These are phyloP conservation scores for Collybia sordida DNA, from an alignment of 768 basidiomycete genomes.

Conservation along the genomic window DNA sequence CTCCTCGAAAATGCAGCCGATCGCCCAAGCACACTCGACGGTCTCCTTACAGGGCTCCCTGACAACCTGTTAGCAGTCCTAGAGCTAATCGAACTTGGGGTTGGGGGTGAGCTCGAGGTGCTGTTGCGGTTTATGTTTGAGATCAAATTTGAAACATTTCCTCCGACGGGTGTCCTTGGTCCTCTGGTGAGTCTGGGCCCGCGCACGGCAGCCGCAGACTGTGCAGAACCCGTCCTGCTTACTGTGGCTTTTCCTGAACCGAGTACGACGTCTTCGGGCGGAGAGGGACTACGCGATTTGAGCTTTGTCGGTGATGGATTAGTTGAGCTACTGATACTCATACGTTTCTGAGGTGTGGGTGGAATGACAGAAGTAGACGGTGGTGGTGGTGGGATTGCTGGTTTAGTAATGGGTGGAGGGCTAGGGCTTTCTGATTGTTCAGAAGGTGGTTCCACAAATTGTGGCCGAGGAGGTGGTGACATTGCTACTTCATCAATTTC, in stretches of 20 bases:
- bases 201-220: slow-evolving; percentile 36
- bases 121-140: slow-evolving; percentile 56
- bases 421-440: slow-evolving; percentile 20
- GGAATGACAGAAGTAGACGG: slow-evolving; percentile 48
- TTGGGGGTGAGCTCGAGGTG: slow-evolving; percentile 30
- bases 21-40: slow-evolving; percentile 50
- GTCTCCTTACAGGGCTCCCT: slow-evolving; percentile 42
- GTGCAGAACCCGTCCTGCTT: slow-evolving; percentile 46
- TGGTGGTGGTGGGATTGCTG: slow-evolving; percentile 24
- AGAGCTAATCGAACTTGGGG: slow-evolving; percentile 31
- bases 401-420: slow-evolving; percentile 29
- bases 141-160: slow-evolving; percentile 54
- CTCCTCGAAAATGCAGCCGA: slow-evolving; percentile 60
- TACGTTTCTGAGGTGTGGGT: slow-evolving; percentile 49
- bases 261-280: slow-evolving; percentile 37
- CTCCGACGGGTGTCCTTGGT: slow-evolving; percentile 39
- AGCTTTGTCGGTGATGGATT: slow-evolving; percentile 34
- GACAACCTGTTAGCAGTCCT: slow-evolving; percentile 44
- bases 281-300: slow-evolving; percentile 45
- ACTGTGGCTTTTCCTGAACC: slow-evolving; percentile 38
- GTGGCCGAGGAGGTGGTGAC: slow-evolving; percentile 41
- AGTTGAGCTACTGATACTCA: slow-evolving; percentile 30
- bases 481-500: slow-evolving; percentile 49
- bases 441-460: slow-evolving; percentile 37
- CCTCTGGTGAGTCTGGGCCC: slow-evolving; percentile 50